Conservation (phyloP, 257 asterid species). For the Echium plantagineum region DNA sequence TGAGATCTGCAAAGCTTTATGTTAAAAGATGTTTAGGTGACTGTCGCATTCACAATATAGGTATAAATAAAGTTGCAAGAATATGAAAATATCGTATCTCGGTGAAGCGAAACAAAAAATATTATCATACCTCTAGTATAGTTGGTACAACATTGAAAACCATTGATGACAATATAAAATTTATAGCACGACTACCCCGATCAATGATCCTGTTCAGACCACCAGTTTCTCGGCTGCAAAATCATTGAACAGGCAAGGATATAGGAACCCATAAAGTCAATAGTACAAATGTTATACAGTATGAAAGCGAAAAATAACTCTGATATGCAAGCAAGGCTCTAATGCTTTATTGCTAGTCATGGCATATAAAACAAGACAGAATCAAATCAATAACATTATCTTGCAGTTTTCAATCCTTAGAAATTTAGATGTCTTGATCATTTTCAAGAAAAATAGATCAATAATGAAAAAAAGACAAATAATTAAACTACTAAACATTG, state of each 20-base stretch:
- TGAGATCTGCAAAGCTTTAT: constrained; percentile 58
- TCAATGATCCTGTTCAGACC: constrained; percentile 87
- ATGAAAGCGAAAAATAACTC: background rate
- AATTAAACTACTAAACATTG: background rate
- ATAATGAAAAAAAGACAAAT: too few relatives aligned
- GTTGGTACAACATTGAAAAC: constrained; percentile 95
- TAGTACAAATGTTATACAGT: background rate
- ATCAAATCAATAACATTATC: too few relatives aligned
- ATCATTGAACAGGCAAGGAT: constrained; percentile 5
- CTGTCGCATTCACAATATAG: background rate
- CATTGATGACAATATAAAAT: constrained; percentile 89
- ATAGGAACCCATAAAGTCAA: background rate
- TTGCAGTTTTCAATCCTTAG: background rate
- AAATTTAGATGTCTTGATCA: background rate
- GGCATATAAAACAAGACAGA: background rate
- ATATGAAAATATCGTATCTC: background rate
- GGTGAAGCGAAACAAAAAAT: background rate
- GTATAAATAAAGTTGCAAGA: background rate
- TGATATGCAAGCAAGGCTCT: background rate
- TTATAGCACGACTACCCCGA: constrained; percentile 99
- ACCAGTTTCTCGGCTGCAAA: constrained; percentile 95
- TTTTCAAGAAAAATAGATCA: background rate
- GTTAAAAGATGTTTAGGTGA: constrained; percentile 27
- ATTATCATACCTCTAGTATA: constrained; percentile 57
- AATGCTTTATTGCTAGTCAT: too few relatives aligned